Evolutionary conservation across 305 asterid species (phyloP).

Genomic region (Ajuga reptans): DNA sequence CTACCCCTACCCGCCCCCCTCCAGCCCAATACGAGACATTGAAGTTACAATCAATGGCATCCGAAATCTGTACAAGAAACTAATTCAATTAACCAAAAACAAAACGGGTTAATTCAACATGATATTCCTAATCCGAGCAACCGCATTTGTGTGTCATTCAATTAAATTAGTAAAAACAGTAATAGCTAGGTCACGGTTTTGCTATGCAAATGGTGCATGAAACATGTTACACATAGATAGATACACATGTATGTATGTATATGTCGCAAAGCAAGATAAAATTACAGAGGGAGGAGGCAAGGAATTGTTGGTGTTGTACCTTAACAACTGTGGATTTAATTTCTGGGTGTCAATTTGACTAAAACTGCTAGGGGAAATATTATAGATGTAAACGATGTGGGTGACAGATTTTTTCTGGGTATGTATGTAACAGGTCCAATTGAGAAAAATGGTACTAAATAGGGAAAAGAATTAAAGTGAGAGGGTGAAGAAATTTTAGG

Average conservation of each 20-base stretch:
- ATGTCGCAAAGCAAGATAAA: slow-evolving; percentile 2
- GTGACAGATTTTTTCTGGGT: slow-evolving; percentile 18
- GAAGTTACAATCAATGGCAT: slow-evolving; percentile 27
- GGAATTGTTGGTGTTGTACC: slow-evolving; percentile 38
- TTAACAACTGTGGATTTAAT: slow-evolving; percentile 32
- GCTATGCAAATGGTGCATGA: slow-evolving; percentile 28
- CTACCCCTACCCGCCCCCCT: not conserved
- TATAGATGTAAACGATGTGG: slow-evolving; percentile 8
- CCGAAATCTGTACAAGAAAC: slow-evolving; percentile 11
- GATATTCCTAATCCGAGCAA: slow-evolving; percentile 17
- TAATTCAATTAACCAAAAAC: slow-evolving; percentile 15
- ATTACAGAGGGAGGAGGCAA: slow-evolving; percentile 18
- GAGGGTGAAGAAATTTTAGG: slow-evolving; percentile 14
- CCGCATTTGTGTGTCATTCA: not conserved
- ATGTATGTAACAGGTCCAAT: slow-evolving; percentile 25
- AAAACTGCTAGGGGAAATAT: not conserved
- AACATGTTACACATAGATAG: slow-evolving; percentile 37
- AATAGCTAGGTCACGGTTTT: slow-evolving; percentile 32
- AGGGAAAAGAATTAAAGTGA: not conserved
- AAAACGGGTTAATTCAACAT: slow-evolving; percentile 5
- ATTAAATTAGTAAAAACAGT: slow-evolving; percentile 2
- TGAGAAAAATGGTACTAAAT: slow-evolving; percentile 2
- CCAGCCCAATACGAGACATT: slow-evolving; percentile 13
- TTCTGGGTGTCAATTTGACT: slow-evolving; percentile 28
- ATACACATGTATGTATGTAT: slow-evolving; percentile 14